Percentiles rank a stretch among this genome's conserved stretches.
Evolutionary conservation across 495 filamentous ascomycete species (phyloP).

Genomic region (Penicillium waksmanii): DNA sequence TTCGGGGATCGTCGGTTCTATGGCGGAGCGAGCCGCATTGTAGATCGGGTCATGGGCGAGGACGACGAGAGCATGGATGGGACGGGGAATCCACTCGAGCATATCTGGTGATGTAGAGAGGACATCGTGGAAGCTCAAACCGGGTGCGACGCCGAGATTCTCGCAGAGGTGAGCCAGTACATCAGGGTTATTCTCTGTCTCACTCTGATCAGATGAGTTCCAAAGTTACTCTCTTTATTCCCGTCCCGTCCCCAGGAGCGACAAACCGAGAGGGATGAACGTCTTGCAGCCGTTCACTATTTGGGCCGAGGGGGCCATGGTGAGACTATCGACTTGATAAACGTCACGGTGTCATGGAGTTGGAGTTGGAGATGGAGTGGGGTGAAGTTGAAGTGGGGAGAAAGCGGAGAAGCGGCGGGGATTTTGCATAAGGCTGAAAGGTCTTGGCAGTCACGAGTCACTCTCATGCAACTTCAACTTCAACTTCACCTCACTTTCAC

Average conservation of each 20-base stretch:
- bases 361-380: background rate
- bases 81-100: conserved; percentile 59
- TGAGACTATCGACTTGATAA: too few relatives aligned
- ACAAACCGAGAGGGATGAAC: conserved; percentile 45
- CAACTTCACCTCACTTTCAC: too few relatives aligned
- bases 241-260: background rate
- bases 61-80: conserved; percentile 60
- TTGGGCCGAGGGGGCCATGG: conserved; percentile 44
- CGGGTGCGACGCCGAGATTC: conserved; percentile 55
- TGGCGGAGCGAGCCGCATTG: conserved; percentile 33
- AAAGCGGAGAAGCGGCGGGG: background rate
- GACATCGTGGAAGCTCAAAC: conserved; percentile 63
- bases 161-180: conserved; percentile 56
- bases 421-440: too few relatives aligned
- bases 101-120: conserved; percentile 57
- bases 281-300: conserved; percentile 38
- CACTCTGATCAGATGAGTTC: background rate
- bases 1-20: conserved; percentile 36
- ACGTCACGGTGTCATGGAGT: too few relatives aligned
- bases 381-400: background rate
- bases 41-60: conserved; percentile 56
- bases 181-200: conserved; percentile 65
- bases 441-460: background rate
- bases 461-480: background rate
- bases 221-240: background rate